Conservation (phyloP, 78 protist species). For the Guillardia theta region DNA sequence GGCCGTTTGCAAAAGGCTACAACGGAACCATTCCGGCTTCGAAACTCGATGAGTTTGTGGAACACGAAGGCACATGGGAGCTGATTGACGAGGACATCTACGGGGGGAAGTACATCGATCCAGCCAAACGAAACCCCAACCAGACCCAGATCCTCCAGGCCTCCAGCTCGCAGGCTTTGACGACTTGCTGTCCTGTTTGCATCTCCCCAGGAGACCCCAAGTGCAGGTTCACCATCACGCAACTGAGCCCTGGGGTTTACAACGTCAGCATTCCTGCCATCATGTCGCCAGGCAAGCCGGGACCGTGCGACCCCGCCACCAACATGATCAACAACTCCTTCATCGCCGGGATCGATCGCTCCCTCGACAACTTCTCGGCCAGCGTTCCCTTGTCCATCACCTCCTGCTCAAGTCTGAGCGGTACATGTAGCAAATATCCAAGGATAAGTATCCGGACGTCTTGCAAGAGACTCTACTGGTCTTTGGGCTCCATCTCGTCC, state of each 20-base stretch:
- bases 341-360: background rate
- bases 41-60: background rate
- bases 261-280: background rate
- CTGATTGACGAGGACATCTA: background rate
- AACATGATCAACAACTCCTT: background rate
- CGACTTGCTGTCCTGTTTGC: background rate
- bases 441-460: background rate
- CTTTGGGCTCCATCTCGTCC: background rate
- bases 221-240: background rate
- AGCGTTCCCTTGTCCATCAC: background rate
- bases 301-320: background rate
- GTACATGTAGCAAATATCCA: background rate
- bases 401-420: background rate
- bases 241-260: background rate
- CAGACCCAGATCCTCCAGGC: background rate
- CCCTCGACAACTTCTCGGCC: background rate
- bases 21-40: background rate
- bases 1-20: background rate
- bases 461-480: background rate
- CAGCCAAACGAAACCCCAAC: background rate
- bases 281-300: constrained; percentile 12
- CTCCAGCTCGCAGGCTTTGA: background rate
- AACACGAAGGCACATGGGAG: background rate
- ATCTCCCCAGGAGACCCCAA: background rate
- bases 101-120: background rate